Percentiles rank a stretch among this genome's conserved stretches.
phyloP scores from a whole-genome alignment of 192 early-diverging fungal species.

The Haplosporangium gracile region DNA sequence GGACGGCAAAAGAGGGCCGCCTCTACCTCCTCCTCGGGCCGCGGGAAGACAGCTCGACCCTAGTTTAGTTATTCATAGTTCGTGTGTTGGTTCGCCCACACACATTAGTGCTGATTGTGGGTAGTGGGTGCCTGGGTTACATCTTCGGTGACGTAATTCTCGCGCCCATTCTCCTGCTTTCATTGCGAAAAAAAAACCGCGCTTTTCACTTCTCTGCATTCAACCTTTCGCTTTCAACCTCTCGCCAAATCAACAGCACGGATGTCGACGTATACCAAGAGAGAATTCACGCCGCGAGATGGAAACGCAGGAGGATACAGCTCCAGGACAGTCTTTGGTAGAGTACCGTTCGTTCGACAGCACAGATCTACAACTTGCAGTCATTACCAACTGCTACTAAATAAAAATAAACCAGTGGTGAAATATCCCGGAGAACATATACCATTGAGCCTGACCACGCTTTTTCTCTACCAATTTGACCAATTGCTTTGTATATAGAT shows the following conservation, averaged over 20 bases:
- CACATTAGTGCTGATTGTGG: too few species aligned
- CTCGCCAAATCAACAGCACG: neutral
- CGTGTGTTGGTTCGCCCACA: too few species aligned
- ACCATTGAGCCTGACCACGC: neutral
- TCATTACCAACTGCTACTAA: neutral
- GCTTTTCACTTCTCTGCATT: neutral
- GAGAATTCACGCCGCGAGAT: conserved; percentile 44
- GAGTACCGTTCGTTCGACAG: conserved; percentile 6
- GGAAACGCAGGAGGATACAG: conserved; percentile 35
- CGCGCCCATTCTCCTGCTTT: neutral
- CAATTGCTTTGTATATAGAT: conserved; percentile 60
- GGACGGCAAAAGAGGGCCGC: too few species aligned
- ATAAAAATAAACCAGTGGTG: neutral
- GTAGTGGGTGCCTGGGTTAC: too few species aligned
- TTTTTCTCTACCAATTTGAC: neutral
- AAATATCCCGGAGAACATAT: neutral
- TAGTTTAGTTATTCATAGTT: too few species aligned
- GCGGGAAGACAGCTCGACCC: too few species aligned
- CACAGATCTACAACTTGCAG: neutral
- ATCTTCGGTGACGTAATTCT: too few species aligned
- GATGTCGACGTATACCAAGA: conserved; percentile 40
- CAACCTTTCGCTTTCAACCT: neutral
- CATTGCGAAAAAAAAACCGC: too few species aligned
- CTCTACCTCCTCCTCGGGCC: too few species aligned
- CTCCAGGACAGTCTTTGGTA: conserved; percentile 55